Base-by-base conservation (phyloP, 164 flowering plant species). In the Macadamia integrifolia region DNA sequence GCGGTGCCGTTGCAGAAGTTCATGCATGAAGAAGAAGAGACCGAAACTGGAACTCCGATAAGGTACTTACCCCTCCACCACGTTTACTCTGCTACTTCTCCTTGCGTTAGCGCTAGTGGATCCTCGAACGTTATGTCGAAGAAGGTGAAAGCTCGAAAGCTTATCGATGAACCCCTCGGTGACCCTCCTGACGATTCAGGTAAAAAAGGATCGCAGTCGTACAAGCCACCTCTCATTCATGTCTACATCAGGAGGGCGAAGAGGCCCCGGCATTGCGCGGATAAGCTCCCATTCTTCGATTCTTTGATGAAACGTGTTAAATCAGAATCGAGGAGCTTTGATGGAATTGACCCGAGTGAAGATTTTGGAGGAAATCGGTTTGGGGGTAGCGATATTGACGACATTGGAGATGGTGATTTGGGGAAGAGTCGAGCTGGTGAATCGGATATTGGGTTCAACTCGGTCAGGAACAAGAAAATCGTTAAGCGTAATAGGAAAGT, bases 1-100 rank as follows among this genome's bases (percentile, higher is more conserved):
- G 74, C 69, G 60, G 29, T 76, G 35, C 61, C 71, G 30, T 40
- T 59, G 17, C 55, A 69, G 66, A 72, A 71, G 31, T 64, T 71
- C 70, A 68, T 62, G 71, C 70, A 75, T 53, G 73, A 68, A 30
- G 81, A 71, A 13, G 78, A 72, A 35, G 81, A 77, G 48, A 75
- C 71, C 28, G 78, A 78, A 32, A 50, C 64, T 43, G 83, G 80
- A 15, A 77, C 86, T 14, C 92, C 92, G 29, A 52, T 79, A 2
- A 82, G 87, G 23, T 90, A 86, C 78, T 65, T 85, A n/a, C 82
- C 93, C 4, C 80, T 92, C n/a, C 80, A 74, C 66, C 85, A 79
- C 49, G 82, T 92, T 53, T 92, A 90, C 82, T 87, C 96, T 15
- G 77, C 92, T n/a, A 81, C 93, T 0, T 69, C 81, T 2, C 85